Percentiles rank a stretch among this genome's conserved stretches.
These are phyloP conservation scores for Inga laurina DNA, from an alignment of 306 rosid genomes.

Conservation along the genomic window DNA sequence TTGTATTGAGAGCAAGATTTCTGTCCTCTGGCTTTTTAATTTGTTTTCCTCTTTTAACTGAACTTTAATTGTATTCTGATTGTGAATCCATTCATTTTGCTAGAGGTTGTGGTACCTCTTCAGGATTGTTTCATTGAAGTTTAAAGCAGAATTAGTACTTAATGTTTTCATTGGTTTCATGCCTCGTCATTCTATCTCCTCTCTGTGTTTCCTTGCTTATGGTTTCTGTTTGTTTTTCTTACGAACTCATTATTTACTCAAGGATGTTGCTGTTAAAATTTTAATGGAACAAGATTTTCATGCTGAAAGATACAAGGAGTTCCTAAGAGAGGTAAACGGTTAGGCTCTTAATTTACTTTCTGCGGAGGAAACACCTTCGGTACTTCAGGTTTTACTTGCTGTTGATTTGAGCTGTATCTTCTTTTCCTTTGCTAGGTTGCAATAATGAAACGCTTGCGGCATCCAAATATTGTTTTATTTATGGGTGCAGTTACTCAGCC, in stretches of 20 bases:
- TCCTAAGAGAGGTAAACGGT: constrained; percentile 81
- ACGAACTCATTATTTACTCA: constrained; percentile 30
- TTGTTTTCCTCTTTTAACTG: not conserved
- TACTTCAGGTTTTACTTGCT: constrained; percentile 12
- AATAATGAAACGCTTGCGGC: constrained; percentile 90
- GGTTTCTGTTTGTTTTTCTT: not conserved
- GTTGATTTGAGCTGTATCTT: constrained; percentile 35
- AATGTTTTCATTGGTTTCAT: constrained; percentile 1
- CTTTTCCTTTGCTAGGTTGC: constrained; percentile 66
- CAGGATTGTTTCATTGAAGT: constrained; percentile 23
- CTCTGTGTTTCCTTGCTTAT: not conserved
- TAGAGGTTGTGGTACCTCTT: constrained; percentile 6
- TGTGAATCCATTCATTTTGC: constrained; percentile 17
- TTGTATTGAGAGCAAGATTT: not conserved
- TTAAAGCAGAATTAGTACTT: constrained; percentile 18
- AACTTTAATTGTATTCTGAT: constrained; percentile 9
- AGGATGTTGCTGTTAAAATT: constrained; percentile 99
- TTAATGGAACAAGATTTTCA: constrained; percentile 96
- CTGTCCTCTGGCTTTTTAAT: constrained; percentile 8
- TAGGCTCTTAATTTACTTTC: constrained; percentile 27
- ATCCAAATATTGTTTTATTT: constrained; percentile 94
- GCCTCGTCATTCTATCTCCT: not conserved
- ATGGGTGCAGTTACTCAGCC: constrained; percentile 99
- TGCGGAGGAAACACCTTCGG: not conserved
- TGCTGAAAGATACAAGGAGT: constrained; percentile 87